Base-by-base conservation (phyloP, 2,329 filamentous ascomycete species). In the Hypomyces perniciosus region DNA sequence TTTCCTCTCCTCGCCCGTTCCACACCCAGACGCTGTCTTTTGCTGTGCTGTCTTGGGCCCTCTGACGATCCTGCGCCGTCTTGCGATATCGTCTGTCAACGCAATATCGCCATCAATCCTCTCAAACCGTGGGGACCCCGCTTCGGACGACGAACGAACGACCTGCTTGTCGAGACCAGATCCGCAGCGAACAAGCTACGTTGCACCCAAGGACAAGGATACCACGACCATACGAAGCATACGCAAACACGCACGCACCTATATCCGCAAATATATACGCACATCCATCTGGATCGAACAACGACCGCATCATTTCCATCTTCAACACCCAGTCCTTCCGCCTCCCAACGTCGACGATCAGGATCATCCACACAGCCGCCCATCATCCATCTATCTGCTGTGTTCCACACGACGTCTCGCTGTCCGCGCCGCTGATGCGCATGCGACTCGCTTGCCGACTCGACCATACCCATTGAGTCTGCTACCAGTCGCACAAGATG, bases 401-500 rank as follows among this genome's bases (percentile, higher is more conserved):
- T 13, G 34, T 51, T 37, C 38, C 48, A 33, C 42, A 13, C 45
- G 44, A 31, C 45, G 38, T 44, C 28, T 39, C 39, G 46, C 50
- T 38, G 27, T 49, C 46, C 46, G 47, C 46, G 51, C 51, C 20
- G 51, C 28, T 34, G 45, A 39, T 45, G 50, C 50, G 50, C 44
- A 50, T 50, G 50, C 54, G 48, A 55, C 50, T 41, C 45, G 53
- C 50, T 41, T 35, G 44, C 50, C 43, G 34, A 34, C 44, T 51
- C 48, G 44, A 37, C 46, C 50, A 35, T 46, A 38, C 35, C 49
- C 38, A 31, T 48, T 51, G 49, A 48, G 31, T 44, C 43, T 39
- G 12, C 34, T 41, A n/a, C 41, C 48, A 44, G 46, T 57, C 56
- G 56, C 57, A 56, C 62, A 61, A 53, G 61, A 90, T 89, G 85